Base-by-base conservation (phyloP, 495 filamentous ascomycete species). In the Pyrenopolyporus hunteri region DNA sequence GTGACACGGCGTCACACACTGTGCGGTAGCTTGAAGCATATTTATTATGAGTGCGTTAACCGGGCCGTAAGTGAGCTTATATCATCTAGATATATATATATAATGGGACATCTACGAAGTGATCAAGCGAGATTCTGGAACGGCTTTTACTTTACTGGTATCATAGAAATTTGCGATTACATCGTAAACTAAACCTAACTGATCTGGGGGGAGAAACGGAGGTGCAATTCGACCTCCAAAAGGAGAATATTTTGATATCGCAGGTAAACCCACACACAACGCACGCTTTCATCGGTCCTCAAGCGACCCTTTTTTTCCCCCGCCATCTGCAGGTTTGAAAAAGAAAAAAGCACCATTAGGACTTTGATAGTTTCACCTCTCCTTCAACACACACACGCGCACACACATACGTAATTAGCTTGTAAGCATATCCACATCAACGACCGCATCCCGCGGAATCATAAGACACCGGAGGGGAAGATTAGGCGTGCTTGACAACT, bases 161-260 rank as follows among this genome's bases (percentile, higher is more conserved):
- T 71, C 69, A 63, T 71, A 69, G 59, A 63, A 67, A 66, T 47
- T 71, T 61, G 66, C 48, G 66, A 71, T 69, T 69, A 69, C 63
- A 69, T 67, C 63, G 66, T 71, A 60, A 64, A 71, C 53, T 65
- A 71, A 65, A 67, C 69, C 60, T 71, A 69, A 71, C 59, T 71
- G 63, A 63, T 61, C 39, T 57, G 66, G 26, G 26, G 42, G 23
- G 46, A 69, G 36, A 67, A 65, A 66, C 45, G 56, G 64, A 50
- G 45, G 28, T 10, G 22, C 33, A 51, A 50, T 33, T 37, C 45
- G 54, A 48, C 45, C 61, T 59, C 65, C 54, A 63, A 58, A 64
- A 68, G 28, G 57, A 67, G 62, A 66, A 63, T 64, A 61, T 68
- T 57, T 64, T 53, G 62, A 66, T 54, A 51, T 63, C 65, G 43